Evolutionary conservation across 2,329 filamentous ascomycete species (phyloP).

Genomic region (Byssothecium circinans): DNA sequence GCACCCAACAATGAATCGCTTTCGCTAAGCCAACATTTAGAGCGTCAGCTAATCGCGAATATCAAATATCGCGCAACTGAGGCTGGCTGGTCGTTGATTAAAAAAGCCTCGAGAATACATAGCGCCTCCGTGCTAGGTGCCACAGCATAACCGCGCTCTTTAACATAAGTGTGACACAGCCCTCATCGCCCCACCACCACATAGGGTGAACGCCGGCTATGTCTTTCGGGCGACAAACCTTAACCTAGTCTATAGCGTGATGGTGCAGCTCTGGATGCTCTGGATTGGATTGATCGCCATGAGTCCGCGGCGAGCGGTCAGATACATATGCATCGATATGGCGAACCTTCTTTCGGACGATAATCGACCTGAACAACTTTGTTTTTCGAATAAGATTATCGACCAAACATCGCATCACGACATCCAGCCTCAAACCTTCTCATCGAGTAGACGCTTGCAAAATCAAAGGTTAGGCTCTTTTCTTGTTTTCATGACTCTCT

Average conservation of each 20-base stretch:
- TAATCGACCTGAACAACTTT: background rate
- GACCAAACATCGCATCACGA: too few species aligned
- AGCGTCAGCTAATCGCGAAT: background rate
- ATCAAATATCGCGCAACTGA: background rate
- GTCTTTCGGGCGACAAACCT: background rate
- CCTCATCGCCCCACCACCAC: too few species aligned
- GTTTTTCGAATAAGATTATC: too few species aligned
- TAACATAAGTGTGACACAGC: too few species aligned
- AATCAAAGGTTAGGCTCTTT: background rate
- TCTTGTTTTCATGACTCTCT: background rate
- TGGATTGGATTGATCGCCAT: background rate
- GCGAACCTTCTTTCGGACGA: background rate
- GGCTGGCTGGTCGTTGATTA: background rate
- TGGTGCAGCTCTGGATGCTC: background rate
- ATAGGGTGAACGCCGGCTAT: too few species aligned
- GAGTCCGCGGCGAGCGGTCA: background rate
- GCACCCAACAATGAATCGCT: background rate
- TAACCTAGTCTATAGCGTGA: background rate
- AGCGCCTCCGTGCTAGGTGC: too few species aligned
- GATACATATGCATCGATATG: background rate
- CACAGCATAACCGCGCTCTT: too few species aligned
- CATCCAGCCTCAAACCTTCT: background rate
- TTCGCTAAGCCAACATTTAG: background rate
- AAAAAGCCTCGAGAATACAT: background rate
- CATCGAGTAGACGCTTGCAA: background rate